Conservation (phyloP, 148 eudicot genomes). For the Vaccinium vitisidaea region DNA sequence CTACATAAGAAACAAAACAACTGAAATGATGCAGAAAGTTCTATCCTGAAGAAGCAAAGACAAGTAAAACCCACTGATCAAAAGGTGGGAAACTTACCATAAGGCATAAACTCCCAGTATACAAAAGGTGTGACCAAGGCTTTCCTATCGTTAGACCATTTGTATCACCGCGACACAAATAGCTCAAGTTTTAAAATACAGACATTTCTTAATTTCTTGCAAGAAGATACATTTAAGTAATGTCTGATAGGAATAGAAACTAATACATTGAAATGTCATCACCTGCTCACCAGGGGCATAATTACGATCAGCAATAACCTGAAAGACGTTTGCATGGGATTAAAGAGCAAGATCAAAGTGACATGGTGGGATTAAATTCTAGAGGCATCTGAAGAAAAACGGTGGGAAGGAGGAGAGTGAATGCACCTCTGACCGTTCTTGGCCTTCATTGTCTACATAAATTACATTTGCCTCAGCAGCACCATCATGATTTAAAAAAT, state of each 20-base stretch:
- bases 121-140: neutral
- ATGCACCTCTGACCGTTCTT: conserved; percentile 57
- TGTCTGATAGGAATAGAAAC: neutral
- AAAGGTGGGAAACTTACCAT: neutral
- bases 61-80: neutral
- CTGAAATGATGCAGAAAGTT: neutral
- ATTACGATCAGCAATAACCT: conserved; percentile 81
- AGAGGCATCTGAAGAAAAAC: neutral
- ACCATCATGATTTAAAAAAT: conserved; percentile 78
- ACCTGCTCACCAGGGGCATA: conserved; percentile 84
- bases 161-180: neutral
- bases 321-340: conserved; percentile 7
- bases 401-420: neutral
- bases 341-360: neutral
- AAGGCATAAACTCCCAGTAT: neutral
- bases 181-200: neutral
- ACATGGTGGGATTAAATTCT: neutral
- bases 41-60: neutral
- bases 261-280: conserved; percentile 4
- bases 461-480: conserved; percentile 46
- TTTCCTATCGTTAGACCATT: neutral
- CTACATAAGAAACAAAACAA: neutral
- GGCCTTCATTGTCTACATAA: conserved; percentile 46
- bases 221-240: neutral
- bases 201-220: neutral